These are phyloP conservation scores for Acaromyces ingoldii DNA, from an alignment of 1,284 basidiomycete genomes.

Conservation along the genomic window DNA sequence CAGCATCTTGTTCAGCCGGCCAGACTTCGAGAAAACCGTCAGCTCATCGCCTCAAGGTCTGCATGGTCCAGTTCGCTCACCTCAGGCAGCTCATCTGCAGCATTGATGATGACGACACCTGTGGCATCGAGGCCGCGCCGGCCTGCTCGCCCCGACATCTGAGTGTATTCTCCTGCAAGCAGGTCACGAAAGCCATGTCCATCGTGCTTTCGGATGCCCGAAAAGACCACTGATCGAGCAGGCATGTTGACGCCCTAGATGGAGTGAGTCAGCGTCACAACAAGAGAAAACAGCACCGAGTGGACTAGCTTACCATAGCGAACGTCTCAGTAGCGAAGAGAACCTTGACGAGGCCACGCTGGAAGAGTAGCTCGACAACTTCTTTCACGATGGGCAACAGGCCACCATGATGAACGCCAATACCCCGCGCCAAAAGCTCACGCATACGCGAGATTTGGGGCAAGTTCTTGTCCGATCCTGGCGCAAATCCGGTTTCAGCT, in stretches of 20 bases:
- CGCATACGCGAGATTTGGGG: conserved; percentile 92
- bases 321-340: conserved; percentile 99
- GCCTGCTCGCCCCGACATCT: conserved; percentile 98
- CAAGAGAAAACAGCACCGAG: not conserved
- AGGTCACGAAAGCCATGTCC: conserved; percentile 80
- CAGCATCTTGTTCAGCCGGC: conserved; percentile 78
- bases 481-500: not conserved
- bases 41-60: not conserved
- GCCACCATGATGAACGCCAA: conserved; percentile 96
- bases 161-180: conserved; percentile 68
- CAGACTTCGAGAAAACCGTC: conserved; percentile 58
- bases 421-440: conserved; percentile 82
- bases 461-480: conserved; percentile 75
- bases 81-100: conserved; percentile 76
- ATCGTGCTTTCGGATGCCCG: conserved; percentile 91
- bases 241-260: conserved; percentile 85
- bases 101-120: conserved; percentile 84
- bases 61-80: conserved; percentile 55
- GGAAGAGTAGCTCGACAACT: conserved; percentile 87
- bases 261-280: not conserved
- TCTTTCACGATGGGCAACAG: conserved; percentile 95
- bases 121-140: conserved; percentile 90
- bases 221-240: conserved; percentile 93
- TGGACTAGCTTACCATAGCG: conserved; percentile 67
- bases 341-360: conserved; percentile 90